These are phyloP conservation scores for Ganoderma meredithae DNA, from an alignment of 1,284 basidiomycete species.

Conservation along the genomic window DNA sequence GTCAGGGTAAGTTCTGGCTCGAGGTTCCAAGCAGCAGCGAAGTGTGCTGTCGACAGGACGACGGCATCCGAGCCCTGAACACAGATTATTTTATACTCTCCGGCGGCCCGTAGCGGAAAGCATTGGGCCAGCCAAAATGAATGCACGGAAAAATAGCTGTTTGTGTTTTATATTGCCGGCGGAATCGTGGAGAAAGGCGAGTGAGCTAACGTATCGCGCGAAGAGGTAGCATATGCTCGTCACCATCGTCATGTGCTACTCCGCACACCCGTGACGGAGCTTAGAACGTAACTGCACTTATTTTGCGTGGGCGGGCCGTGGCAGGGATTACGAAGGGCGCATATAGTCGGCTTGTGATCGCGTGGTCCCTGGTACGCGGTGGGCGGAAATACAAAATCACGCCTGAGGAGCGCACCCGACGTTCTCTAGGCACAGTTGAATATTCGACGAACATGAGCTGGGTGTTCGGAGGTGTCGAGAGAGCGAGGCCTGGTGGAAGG, in stretches of 20 bases:
- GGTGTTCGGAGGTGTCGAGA: background rate
- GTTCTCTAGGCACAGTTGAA: background rate
- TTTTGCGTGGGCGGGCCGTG: conserved; percentile 19
- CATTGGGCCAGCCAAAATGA: conserved; percentile 3
- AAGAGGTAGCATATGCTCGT: conserved; percentile 21
- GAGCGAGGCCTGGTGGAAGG: background rate
- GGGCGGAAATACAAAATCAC: conserved; percentile 3
- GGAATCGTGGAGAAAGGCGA: conserved; percentile 20
- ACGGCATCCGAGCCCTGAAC: background rate
- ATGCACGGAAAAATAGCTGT: conserved; percentile 9
- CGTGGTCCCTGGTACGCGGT: conserved; percentile 10
- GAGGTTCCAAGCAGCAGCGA: conserved; percentile 1
- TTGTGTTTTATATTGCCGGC: conserved; percentile 17
- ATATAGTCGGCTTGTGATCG: conserved; percentile 12
- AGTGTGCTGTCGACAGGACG: background rate
- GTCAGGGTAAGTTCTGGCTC: background rate
- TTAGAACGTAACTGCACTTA: conserved; percentile 7
- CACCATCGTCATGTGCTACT: conserved; percentile 14
- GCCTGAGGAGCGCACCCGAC: background rate
- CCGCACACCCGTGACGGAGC: conserved; percentile 21
- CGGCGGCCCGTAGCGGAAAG: conserved; percentile 16
- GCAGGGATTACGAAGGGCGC: conserved; percentile 7
- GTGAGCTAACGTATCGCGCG: conserved; percentile 20
- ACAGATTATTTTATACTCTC: conserved; percentile 20
- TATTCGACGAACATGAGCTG: conserved; percentile 19